Evolutionary conservation across 1,139 yeast genomes (phyloP), one percentile per base, ranked within the genome.

Genomic region (Yamadazyma jaroonii): DNA sequence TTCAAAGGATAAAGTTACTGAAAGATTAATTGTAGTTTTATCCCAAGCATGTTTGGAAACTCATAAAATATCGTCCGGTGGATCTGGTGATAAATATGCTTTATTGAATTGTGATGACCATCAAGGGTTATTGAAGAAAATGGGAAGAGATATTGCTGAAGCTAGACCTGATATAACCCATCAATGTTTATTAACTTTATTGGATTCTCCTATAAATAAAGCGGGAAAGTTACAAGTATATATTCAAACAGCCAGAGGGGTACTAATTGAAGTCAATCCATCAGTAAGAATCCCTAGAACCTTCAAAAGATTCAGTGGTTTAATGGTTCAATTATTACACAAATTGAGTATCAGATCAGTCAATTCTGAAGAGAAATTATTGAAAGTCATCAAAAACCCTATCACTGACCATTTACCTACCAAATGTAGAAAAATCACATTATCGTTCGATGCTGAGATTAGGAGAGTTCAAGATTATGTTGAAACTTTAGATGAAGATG

Each of bases 81-180:
- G 94, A 36, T 97, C 90, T 59, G 96, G 95, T 38, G 97, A 90
- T 59, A 86, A 92, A 59, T 92, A 84, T 56, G 97, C 95, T 0
- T 68, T 92, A 46, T 73, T 92, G 53, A 92, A 92, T 67, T 92
- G 98, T 71, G 98, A 92, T 62, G 98, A 92, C 61, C 98, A 92
- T 61, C 98, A 92, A 67, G 97, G 97, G 11, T 72, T 92, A 40
- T 71, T 92, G 53, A 84, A 94, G 62, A 90, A 89, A 59, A 88
- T 90, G 95, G 96, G 96, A 34, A 77, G 97, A 57, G 97, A 92
- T 59, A 92, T 92, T 49, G 90, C 96, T 32, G 98, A 92, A 59
- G 97, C 97, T 5, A 80, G 98, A 62, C 98, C 98, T 14, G 98
- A 92, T 62, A 92, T 92, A 54, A 90, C 97, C 32, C 98, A 92